phyloP scores from a whole-genome alignment of 495 filamentous ascomycete genomes.

The Parachaetomium inaequale region DNA sequence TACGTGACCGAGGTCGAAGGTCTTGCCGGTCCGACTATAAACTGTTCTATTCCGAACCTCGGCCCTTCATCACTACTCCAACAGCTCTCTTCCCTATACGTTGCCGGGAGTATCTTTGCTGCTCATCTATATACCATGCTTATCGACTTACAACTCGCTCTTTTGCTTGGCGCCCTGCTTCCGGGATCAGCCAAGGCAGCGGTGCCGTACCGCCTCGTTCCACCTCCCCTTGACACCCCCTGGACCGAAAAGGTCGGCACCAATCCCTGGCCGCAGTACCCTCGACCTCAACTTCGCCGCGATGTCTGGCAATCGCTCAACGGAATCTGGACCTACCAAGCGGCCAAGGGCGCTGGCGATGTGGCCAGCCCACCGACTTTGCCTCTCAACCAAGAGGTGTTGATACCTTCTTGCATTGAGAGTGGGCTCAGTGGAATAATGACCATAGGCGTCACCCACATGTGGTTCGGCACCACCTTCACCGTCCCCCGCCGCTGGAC shows the following conservation, averaged over 20 bases:
- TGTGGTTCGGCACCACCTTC: constrained; percentile 60
- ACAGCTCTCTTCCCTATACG: too few relatives aligned
- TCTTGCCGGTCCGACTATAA: too few relatives aligned
- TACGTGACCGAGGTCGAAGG: too few relatives aligned
- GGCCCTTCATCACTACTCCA: too few relatives aligned
- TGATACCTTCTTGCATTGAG: constrained; percentile 65
- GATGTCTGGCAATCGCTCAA: constrained; percentile 61
- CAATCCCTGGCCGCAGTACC: constrained; percentile 65
- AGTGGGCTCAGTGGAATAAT: constrained; percentile 51
- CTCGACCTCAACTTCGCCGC: constrained; percentile 57
- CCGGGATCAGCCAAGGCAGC: neutral
- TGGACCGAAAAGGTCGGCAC: constrained; percentile 62
- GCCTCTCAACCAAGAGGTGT: constrained; percentile 46
- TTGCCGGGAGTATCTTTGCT: too few relatives aligned
- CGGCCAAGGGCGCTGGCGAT: constrained; percentile 40
- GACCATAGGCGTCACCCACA: too few relatives aligned
- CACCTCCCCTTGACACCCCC: constrained; percentile 53
- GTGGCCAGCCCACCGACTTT: constrained; percentile 42
- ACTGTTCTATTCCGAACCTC: too few relatives aligned
- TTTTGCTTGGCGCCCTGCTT: neutral
- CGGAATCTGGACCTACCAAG: constrained; percentile 62
- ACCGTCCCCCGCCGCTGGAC: constrained; percentile 48
- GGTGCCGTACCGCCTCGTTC: constrained; percentile 26
- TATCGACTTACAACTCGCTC: too few relatives aligned
- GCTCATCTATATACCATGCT: too few relatives aligned